Evolutionary conservation across 73 alveolate genomes (phyloP).

Genomic region (Paramecium octaurelia): DNA sequence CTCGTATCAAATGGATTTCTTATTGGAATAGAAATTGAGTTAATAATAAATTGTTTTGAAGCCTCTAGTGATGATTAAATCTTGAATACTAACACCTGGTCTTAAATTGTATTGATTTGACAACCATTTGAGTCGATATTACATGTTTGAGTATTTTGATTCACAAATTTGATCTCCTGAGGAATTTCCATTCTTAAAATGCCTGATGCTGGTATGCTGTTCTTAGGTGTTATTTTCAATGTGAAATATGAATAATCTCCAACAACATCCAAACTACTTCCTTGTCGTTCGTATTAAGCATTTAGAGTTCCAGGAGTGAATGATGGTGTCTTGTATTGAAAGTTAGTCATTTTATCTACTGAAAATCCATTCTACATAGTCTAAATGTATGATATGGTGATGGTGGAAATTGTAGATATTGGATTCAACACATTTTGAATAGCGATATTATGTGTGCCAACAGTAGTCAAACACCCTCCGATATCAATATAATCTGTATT

Average conservation of each 20-base stretch:
- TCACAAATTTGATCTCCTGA: not conserved
- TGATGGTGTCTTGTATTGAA: not conserved
- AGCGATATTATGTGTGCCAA: not conserved
- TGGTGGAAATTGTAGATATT: not conserved
- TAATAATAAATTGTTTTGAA: not conserved
- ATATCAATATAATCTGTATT: not conserved
- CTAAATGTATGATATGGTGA: not conserved
- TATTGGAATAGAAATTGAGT: not conserved
- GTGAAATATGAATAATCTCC: conserved; percentile 9
- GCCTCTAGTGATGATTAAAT: not conserved
- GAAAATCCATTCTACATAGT: not conserved
- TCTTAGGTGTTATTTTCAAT: not conserved
- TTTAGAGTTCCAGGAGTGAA: not conserved
- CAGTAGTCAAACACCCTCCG: conserved; percentile 14
- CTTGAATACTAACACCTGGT: not conserved
- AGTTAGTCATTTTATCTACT: not conserved
- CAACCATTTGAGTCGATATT: not conserved
- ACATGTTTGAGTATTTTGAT: not conserved
- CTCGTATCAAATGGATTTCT: conserved; percentile 39
- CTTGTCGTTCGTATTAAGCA: not conserved
- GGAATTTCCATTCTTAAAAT: not conserved
- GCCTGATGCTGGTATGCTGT: not conserved
- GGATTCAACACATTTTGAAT: conserved; percentile 4
- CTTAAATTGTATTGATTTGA: not conserved
- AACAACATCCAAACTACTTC: not conserved